These are phyloP conservation scores for Sclerotinia nivalis DNA, from an alignment of 2,329 filamentous ascomycete genomes.

Conservation along the genomic window DNA sequence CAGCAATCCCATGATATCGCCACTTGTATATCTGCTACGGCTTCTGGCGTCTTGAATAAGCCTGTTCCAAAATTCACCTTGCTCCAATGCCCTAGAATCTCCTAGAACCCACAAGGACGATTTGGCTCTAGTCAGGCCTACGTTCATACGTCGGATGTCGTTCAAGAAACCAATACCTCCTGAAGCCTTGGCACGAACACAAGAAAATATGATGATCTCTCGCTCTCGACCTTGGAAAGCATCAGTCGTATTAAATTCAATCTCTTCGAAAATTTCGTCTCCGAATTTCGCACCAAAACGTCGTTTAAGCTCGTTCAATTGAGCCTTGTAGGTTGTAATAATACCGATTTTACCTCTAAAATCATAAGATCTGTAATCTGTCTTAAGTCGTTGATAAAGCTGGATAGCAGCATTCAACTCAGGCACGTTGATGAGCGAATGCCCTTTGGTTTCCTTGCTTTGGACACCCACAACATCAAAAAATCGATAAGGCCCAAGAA, in stretches of 20 bases:
- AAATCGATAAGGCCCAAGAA: constrained; percentile 93
- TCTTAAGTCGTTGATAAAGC: constrained; percentile 76
- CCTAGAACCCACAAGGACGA: constrained; percentile 96
- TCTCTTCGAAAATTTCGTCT: constrained; percentile 68
- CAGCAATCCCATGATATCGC: constrained; percentile 58
- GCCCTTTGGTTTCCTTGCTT: constrained; percentile 75
- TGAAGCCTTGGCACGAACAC: constrained; percentile 87
- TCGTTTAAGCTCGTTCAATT: constrained; percentile 75
- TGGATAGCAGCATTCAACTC: constrained; percentile 86
- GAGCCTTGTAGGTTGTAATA: constrained; percentile 97
- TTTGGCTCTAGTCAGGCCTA: constrained; percentile 93
- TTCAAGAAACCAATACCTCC: constrained; percentile 98
- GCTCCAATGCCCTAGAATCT: constrained; percentile 80
- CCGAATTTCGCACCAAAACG: constrained; percentile 75
- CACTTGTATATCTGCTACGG: constrained; percentile 75
- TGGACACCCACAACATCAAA: constrained; percentile 94
- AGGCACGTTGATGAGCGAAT: constrained; percentile 85
- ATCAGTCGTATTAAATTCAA: constrained; percentile 99
- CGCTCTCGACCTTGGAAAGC: constrained; percentile 96
- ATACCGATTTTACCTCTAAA: constrained; percentile 87
- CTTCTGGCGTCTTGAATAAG: constrained; percentile 78
- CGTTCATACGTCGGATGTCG: constrained; percentile 98
- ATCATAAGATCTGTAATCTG: constrained; percentile 68
- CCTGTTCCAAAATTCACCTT: constrained; percentile 88
- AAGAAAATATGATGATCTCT: constrained; percentile 98